Evolutionary conservation across 2,329 filamentous ascomycete species (phyloP).

Genomic region (Aspergillus ustus): DNA sequence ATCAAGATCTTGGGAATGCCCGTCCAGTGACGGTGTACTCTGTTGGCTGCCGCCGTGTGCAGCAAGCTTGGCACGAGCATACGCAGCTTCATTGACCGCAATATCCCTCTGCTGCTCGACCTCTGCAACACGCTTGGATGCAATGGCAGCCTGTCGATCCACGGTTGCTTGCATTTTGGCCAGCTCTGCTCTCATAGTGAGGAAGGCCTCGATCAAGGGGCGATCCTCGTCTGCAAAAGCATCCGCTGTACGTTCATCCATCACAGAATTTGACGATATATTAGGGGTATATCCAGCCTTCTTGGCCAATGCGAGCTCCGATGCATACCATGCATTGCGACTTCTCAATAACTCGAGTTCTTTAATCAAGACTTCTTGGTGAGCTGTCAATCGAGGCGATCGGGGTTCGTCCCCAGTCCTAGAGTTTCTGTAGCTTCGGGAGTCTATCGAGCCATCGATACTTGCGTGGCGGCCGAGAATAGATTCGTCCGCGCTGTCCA

Average conservation of each 20-base stretch:
- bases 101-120: constrained; percentile 93
- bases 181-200: constrained; percentile 88
- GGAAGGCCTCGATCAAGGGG: constrained; percentile 85
- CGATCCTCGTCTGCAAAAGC: constrained; percentile 90
- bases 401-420: constrained; percentile 49
- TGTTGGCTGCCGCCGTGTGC: constrained; percentile 74
- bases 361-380: constrained; percentile 71
- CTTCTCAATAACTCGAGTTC: constrained; percentile 85
- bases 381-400: constrained; percentile 49
- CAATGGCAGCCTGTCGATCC: constrained; percentile 82
- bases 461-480: constrained; percentile 47
- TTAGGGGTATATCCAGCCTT: constrained; percentile 86
- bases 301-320: constrained; percentile 86
- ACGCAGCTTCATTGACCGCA: constrained; percentile 92
- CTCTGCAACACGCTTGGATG: constrained; percentile 88
- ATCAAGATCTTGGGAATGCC: constrained; percentile 60
- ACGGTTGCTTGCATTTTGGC: constrained; percentile 88
- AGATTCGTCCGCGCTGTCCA: constrained; percentile 70
- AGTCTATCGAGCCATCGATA: constrained; percentile 47
- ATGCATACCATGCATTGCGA: constrained; percentile 95
- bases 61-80: constrained; percentile 89
- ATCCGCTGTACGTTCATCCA: constrained; percentile 78
- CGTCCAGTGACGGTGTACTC: constrained; percentile 58
- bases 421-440: constrained; percentile 45
- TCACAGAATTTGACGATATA: constrained; percentile 68